Percentiles rank a stretch among this genome's conserved stretches.
Evolutionary conservation across 1,139 yeast genomes (phyloP).

Genomic region (Sugiyamaella paludigena): DNA sequence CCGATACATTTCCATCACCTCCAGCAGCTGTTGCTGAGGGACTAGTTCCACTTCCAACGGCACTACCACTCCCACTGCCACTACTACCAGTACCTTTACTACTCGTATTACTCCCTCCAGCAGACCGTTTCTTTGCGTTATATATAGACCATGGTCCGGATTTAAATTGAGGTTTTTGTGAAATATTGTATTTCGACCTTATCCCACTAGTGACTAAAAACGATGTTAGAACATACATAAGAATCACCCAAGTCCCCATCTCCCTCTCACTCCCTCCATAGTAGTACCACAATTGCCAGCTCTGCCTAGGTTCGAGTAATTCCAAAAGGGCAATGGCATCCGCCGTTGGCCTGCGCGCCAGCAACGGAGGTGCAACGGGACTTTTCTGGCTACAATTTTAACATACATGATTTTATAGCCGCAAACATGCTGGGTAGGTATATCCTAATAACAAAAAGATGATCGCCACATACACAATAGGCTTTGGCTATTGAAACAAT

Average conservation of each 20-base stretch:
- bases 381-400: neutral
- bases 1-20: constrained; percentile 51
- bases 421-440: constrained; percentile 6
- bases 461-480: constrained; percentile 13
- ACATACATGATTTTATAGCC: constrained; percentile 10
- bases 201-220: constrained; percentile 41
- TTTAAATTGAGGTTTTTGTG: constrained; percentile 68
- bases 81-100: neutral
- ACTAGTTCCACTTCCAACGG: constrained; percentile 21
- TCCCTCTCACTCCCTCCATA: too few species aligned
- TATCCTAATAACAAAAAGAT: too few species aligned
- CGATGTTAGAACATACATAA: neutral
- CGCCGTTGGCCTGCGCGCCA: too few species aligned
- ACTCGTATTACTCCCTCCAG: constrained; percentile 27
- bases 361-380: too few species aligned
- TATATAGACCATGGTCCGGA: constrained; percentile 85
- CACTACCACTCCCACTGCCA: constrained; percentile 14
- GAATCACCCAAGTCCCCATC: too few species aligned
- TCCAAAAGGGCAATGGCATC: too few species aligned
- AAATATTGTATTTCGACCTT: constrained; percentile 67
- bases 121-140: constrained; percentile 67
- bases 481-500: neutral
- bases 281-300: too few species aligned
- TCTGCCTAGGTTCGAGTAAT: too few species aligned
- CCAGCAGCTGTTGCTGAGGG: neutral